Conservation (phyloP, 306 rosid species). For the Vicia sativa region DNA sequence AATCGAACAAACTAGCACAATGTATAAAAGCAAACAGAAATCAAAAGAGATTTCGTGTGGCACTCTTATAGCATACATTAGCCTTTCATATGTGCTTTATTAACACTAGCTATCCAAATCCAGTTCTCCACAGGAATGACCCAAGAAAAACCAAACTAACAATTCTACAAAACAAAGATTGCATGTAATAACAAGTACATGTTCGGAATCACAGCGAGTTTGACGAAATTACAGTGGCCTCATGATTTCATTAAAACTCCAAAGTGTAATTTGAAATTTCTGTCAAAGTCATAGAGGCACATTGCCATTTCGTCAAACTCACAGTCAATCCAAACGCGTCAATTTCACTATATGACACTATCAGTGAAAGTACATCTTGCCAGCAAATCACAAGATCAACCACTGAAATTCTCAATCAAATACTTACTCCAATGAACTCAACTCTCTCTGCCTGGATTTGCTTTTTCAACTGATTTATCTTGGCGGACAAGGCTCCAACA, state of each 20-base stretch:
- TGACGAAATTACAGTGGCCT: background rate
- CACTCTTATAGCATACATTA: conserved; percentile 10
- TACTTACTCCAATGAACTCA: conserved; percentile 56
- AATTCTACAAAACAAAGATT: conserved; percentile 14
- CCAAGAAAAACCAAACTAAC: conserved; percentile 6
- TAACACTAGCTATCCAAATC: conserved; percentile 7
- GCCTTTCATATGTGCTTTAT: background rate
- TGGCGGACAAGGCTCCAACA: conserved; percentile 53
- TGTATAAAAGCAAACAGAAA: conserved; percentile 7
- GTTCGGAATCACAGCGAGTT: background rate
- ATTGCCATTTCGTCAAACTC: background rate
- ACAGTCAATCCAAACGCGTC: background rate
- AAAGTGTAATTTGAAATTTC: background rate
- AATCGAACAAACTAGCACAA: conserved; percentile 10
- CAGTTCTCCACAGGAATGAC: conserved; percentile 14
- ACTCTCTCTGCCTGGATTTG: conserved; percentile 82
- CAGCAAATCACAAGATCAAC: background rate
- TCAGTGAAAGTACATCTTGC: too few species aligned
- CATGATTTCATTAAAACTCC: background rate
- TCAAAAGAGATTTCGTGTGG: conserved; percentile 13
- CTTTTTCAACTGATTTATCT: conserved; percentile 71
- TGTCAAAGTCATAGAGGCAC: background rate
- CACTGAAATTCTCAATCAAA: background rate
- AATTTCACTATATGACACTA: background rate
- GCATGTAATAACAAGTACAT: background rate